Evolutionary conservation across 75 land plant genomes (phyloP).

Genomic region (Picea glauca): DNA sequence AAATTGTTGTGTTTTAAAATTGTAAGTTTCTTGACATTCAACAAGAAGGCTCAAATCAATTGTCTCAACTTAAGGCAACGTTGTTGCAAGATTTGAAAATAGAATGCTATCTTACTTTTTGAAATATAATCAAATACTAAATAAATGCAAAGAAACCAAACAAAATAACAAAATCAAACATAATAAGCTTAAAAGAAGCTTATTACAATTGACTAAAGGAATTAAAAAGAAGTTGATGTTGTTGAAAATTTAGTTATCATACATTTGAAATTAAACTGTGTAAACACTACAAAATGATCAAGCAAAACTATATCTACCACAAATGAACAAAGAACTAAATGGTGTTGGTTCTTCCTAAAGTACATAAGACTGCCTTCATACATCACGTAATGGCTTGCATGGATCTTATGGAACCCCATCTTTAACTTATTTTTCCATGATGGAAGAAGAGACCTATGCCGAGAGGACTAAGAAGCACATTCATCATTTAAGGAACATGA

Average conservation of each 20-base stretch:
- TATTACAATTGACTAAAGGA: neutral
- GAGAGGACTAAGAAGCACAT: neutral
- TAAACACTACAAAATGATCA: neutral
- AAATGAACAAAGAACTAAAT: neutral
- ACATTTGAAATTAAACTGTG: neutral
- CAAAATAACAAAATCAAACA: neutral
- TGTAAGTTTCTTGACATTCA: neutral
- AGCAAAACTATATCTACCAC: neutral
- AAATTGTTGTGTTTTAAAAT: neutral
- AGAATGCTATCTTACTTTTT: neutral
- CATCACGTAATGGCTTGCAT: neutral
- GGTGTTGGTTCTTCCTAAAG: neutral
- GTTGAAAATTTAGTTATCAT: neutral
- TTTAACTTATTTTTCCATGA: neutral
- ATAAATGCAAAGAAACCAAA: neutral
- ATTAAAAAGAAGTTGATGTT: neutral
- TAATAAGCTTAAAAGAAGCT: neutral
- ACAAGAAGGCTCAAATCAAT: neutral
- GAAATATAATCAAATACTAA: neutral
- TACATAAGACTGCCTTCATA: neutral
- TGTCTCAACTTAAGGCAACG: neutral
- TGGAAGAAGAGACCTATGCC: neutral
- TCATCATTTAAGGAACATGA: neutral
- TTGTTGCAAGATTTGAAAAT: neutral
- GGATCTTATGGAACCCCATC: neutral